Base-by-base conservation (phyloP, 108 stramenopile species). In the Skeletonema tropicum region DNA sequence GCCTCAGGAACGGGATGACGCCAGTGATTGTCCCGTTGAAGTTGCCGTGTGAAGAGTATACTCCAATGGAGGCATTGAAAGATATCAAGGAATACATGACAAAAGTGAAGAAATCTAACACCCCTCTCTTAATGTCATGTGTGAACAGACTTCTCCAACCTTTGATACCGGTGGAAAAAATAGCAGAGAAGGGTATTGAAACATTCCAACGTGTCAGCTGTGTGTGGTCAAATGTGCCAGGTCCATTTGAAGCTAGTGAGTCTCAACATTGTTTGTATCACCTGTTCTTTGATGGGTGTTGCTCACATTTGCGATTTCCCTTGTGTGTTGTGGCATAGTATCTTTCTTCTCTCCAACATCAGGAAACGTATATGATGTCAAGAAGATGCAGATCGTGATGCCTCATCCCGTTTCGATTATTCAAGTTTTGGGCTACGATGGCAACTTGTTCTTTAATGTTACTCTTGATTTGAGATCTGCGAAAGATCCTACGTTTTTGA, bases 21-120 rank as follows among this genome's bases (percentile, higher is more conserved):
- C 61, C 71, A 11, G 63, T 72, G 21, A n/a, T 46, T 19, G 25
- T 72, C 0, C 71, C 71, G 5, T 35, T 72, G 29, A 64, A 41
- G 29, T 9, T 72, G 25, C 61, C 61, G 0, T 49, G 8, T 45
- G 46, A 19, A 25, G 61, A 46, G n/a, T n/a, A 19, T 9, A 13
- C 49, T 21, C 0, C 19, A n/a, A 29, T 46, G 15, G 17, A 19
- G 12, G 42, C 42, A 15, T 9, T 68, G n/a, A 55, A 30, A 45
- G 36, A 72, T n/a, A 64, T 72, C 7, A 33, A 42, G 30, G 7
- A 23, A 10, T 72, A 65, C 71, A 64, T 64, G 64, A n/a, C 10
- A 8, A 72, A 42, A 64, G 71, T 64, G 15, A 72, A 72, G 10
- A n/a, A 46, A 30, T 72, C 71, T 31, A 72, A 72, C 61, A 31